phyloP scores from a whole-genome alignment of 2,329 filamentous ascomycete genomes.

The Verticillium isaacii region DNA sequence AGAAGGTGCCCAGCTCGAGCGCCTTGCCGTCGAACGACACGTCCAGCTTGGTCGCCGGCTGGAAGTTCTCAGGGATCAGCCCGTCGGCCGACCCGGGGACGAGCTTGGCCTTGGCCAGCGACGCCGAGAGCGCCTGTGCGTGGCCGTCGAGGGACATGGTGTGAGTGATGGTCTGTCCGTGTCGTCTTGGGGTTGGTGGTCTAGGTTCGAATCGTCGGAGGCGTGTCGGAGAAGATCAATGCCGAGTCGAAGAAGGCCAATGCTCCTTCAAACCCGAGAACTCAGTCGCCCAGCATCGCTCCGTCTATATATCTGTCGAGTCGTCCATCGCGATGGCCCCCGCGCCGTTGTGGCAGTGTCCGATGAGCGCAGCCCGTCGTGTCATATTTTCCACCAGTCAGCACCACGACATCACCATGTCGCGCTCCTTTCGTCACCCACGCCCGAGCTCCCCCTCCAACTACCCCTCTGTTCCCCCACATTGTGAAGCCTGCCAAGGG shows the following conservation, averaged over 20 bases:
- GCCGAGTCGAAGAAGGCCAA: background rate
- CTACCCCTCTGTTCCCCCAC: background rate
- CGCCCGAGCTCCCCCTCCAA: background rate
- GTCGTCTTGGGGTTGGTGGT: background rate
- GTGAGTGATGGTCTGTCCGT: background rate
- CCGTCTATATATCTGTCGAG: background rate
- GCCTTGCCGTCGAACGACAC: conserved; percentile 29
- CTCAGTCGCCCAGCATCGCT: background rate
- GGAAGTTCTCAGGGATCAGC: conserved; percentile 37
- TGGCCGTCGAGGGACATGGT: conserved; percentile 13
- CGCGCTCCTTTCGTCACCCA: background rate
- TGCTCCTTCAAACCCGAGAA: background rate
- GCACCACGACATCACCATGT: background rate
- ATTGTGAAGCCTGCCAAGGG: background rate
- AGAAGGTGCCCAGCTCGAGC: conserved; percentile 31
- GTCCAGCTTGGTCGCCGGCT: conserved; percentile 31
- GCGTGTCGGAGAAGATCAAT: background rate
- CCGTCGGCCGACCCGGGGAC: conserved; percentile 31
- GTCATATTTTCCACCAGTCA: background rate
- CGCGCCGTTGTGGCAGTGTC: background rate
- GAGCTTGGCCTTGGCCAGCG: conserved; percentile 31
- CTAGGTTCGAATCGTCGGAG: background rate
- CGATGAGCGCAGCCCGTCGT: background rate
- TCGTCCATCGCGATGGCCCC: background rate
- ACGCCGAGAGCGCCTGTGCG: conserved; percentile 18